These are phyloP conservation scores for Calendula officinalis DNA, from an alignment of 129 eudicot species.

Conservation along the genomic window DNA sequence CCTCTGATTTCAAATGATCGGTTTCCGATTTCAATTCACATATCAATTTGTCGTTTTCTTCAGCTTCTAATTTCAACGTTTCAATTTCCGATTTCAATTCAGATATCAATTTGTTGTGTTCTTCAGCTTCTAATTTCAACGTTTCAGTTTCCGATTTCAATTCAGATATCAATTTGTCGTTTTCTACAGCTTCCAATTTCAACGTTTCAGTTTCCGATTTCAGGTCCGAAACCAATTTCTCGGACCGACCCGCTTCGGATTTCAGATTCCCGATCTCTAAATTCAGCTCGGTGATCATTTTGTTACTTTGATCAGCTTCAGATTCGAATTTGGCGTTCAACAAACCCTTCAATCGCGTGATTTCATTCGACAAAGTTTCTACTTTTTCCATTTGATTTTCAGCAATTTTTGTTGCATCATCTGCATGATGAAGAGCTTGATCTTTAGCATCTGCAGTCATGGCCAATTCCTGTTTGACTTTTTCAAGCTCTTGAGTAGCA, in stretches of 20 bases:
- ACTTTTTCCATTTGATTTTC: slow-evolving; percentile 78
- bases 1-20: slow-evolving; percentile 26
- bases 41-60: slow-evolving; percentile 38
- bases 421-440: slow-evolving; percentile 85
- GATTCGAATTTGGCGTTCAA: slow-evolving; percentile 56
- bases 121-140: slow-evolving; percentile 38
- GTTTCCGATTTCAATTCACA: slow-evolving; percentile 32
- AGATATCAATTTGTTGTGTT: slow-evolving; percentile 18
- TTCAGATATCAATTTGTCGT: slow-evolving; percentile 45
- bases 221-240: slow-evolving; percentile 34
- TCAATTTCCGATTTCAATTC: slow-evolving; percentile 59
- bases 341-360: slow-evolving; percentile 61
- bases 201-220: slow-evolving; percentile 55
- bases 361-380: slow-evolving; percentile 68
- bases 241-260: slow-evolving; percentile 28
- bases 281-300: slow-evolving; percentile 43
- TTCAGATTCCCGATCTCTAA: slow-evolving; percentile 43
- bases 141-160: slow-evolving; percentile 43
- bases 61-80: slow-evolving; percentile 51
- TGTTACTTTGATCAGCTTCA: slow-evolving; percentile 51
- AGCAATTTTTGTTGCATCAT: slow-evolving; percentile 90
- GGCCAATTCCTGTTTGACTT: slow-evolving; percentile 69
- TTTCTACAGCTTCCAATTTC: slow-evolving; percentile 48
- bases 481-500: slow-evolving; percentile 82
- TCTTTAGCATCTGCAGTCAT: slow-evolving; percentile 75